Evolutionary conservation across 192 early-diverging fungal genomes (phyloP).

Genomic region (Rhizoclosmatium sp.): DNA sequence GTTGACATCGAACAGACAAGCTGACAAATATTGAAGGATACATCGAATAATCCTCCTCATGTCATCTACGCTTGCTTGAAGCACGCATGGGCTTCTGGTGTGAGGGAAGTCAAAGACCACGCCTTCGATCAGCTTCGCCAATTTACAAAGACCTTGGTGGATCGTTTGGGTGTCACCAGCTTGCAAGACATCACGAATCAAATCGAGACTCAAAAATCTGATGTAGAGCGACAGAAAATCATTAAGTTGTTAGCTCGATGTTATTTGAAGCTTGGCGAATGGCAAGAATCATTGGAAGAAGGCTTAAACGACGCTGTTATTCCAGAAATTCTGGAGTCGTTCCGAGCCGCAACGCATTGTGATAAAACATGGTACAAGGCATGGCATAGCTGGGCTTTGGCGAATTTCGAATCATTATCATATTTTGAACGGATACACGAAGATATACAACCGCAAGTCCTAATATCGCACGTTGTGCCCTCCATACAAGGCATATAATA

Average conservation of each 20-base stretch:
- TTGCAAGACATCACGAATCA: conserved; percentile 59
- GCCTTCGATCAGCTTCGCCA: conserved; percentile 79
- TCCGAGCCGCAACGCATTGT: conserved; percentile 84
- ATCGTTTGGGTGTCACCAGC: conserved; percentile 59
- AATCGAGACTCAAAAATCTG: conserved; percentile 45
- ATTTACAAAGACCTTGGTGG: conserved; percentile 80
- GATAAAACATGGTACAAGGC: conserved; percentile 96
- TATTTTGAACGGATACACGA: conserved; percentile 73
- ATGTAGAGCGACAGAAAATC: conserved; percentile 45
- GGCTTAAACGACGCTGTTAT: conserved; percentile 66
- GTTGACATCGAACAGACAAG: neutral
- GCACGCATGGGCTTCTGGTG: conserved; percentile 82
- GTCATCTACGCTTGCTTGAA: conserved; percentile 94
- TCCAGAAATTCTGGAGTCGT: conserved; percentile 82
- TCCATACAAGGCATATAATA: conserved; percentile 70
- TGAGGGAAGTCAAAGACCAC: conserved; percentile 62
- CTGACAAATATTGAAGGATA: conserved; percentile 42
- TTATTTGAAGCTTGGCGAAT: conserved; percentile 94
- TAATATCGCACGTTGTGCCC: conserved; percentile 78
- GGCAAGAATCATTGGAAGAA: conserved; percentile 73
- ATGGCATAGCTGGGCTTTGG: conserved; percentile 96
- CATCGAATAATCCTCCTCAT: conserved; percentile 62
- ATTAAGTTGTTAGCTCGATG: conserved; percentile 67
- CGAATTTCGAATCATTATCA: conserved; percentile 87
- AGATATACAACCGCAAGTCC: conserved; percentile 54